phyloP scores from a whole-genome alignment of 257 asterid species.

The Solanum chmielewskii region DNA sequence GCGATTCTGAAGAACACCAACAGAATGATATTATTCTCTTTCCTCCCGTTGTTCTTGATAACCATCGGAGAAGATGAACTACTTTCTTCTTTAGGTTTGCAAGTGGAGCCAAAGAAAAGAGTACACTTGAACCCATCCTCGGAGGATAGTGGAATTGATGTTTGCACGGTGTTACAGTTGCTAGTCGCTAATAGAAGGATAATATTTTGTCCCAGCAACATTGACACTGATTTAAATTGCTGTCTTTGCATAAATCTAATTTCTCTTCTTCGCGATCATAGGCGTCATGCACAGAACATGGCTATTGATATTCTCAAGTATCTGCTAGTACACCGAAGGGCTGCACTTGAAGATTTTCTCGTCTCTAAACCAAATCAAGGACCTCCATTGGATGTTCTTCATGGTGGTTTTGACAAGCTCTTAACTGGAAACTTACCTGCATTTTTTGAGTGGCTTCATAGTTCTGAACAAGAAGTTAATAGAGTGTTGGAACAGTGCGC shows the following conservation, averaged over 20 bases:
- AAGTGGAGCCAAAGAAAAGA: constrained; percentile 55
- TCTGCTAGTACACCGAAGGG: constrained; percentile 87
- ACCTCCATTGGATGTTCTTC: constrained; percentile 61
- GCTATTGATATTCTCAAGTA: constrained; percentile 90
- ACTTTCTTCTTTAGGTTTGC: constrained; percentile 66
- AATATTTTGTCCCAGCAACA: constrained; percentile 88
- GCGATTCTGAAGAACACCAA: constrained; percentile 74
- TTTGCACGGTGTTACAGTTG: constrained; percentile 67
- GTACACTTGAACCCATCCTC: constrained; percentile 17
- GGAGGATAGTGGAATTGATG: constrained; percentile 65
- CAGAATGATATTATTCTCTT: constrained; percentile 76
- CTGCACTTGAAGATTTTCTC: constrained; percentile 82
- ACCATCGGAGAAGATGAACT: constrained; percentile 87
- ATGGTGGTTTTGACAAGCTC: constrained; percentile 92
- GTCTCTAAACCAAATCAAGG: constrained; percentile 91
- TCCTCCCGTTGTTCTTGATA: constrained; percentile 88
- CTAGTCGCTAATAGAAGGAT: constrained; percentile 82
- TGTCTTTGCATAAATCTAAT: constrained; percentile 86
- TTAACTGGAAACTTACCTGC: constrained; percentile 63
- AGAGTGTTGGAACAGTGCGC: constrained; percentile 88
- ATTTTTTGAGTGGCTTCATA: constrained; percentile 76
- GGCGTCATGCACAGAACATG: constrained; percentile 60
- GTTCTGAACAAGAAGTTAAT: constrained; percentile 49
- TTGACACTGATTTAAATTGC: constrained; percentile 85
- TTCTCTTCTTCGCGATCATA: constrained; percentile 65